A percentile compares a stretch with the other conserved stretches of the same genome.
phyloP scores from a whole-genome alignment of 2,329 filamentous ascomycete species.

The Aureobasidium sp. region DNA sequence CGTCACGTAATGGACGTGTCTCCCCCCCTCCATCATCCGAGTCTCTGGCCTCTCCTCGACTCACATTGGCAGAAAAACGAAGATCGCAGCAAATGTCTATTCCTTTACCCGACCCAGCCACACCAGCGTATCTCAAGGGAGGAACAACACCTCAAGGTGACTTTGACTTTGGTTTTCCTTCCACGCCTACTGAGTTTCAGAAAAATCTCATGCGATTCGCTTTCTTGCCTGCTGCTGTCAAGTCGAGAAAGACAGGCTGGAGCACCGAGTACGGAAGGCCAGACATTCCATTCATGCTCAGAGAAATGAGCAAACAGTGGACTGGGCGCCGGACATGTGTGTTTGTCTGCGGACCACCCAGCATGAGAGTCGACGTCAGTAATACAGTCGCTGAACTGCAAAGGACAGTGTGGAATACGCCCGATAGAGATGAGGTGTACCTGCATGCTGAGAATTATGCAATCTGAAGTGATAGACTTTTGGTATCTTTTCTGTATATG shows the following conservation, averaged over 20 bases:
- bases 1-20: slow-evolving; percentile 21
- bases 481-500: neutral
- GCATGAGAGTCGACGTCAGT: slow-evolving; percentile 83
- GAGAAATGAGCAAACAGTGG: slow-evolving; percentile 70
- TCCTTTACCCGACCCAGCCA: slow-evolving; percentile 32
- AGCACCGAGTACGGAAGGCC: slow-evolving; percentile 87
- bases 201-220: slow-evolving; percentile 87
- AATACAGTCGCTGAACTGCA: slow-evolving; percentile 77
- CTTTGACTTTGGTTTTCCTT: slow-evolving; percentile 62
- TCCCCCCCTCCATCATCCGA: slow-evolving; percentile 18
- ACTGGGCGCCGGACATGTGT: slow-evolving; percentile 79
- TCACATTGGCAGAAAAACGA: slow-evolving; percentile 35
- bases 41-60: slow-evolving; percentile 25
- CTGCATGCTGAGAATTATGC: slow-evolving; percentile 95
- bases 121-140: slow-evolving; percentile 16
- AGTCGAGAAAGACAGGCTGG: slow-evolving; percentile 63
- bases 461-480: slow-evolving; percentile 33
- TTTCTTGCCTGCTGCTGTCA: slow-evolving; percentile 54
- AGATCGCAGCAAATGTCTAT: slow-evolving; percentile 37
- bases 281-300: slow-evolving; percentile 79
- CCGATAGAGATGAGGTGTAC: slow-evolving; percentile 70
- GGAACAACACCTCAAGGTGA: slow-evolving; percentile 16
- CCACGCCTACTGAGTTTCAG: slow-evolving; percentile 79
- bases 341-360: slow-evolving; percentile 84
- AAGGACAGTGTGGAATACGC: slow-evolving; percentile 65